These are phyloP conservation scores for Rhazya stricta DNA, from an alignment of 257 asterid genomes.

Conservation along the genomic window DNA sequence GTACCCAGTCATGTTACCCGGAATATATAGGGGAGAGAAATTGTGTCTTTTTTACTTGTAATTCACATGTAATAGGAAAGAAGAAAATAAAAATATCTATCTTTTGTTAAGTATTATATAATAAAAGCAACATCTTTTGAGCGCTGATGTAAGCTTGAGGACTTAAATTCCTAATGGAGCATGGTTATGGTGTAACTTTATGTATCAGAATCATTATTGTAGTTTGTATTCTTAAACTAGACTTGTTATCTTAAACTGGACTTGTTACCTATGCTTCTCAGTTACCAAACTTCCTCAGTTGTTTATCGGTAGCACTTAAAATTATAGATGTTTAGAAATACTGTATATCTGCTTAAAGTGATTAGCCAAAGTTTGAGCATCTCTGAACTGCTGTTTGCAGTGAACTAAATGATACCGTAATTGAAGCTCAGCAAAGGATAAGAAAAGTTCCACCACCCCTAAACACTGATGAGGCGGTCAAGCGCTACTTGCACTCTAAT, in stretches of 20 bases:
- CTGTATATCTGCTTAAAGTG: background rate
- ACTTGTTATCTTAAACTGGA: background rate
- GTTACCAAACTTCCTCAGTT: background rate
- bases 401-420: constrained; percentile 86
- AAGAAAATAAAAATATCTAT: background rate
- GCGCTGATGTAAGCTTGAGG: background rate
- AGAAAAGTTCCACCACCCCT: constrained; percentile 70
- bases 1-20: background rate
- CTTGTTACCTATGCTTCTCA: background rate
- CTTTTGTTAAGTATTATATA: background rate
- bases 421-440: constrained; percentile 85
- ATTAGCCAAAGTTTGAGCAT: background rate
- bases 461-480: constrained; percentile 46
- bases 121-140: background rate
- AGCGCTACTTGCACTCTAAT: constrained; percentile 53
- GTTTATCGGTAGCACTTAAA: background rate
- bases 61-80: background rate
- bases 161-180: background rate
- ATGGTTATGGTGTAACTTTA: background rate
- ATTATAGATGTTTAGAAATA: background rate
- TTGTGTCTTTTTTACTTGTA: background rate
- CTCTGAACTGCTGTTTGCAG: constrained; percentile 41
- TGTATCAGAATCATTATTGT: background rate
- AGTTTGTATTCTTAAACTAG: background rate
- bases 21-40: background rate